These are phyloP conservation scores for Balakata baccata DNA, from an alignment of 345 rosid species.

Conservation along the genomic window DNA sequence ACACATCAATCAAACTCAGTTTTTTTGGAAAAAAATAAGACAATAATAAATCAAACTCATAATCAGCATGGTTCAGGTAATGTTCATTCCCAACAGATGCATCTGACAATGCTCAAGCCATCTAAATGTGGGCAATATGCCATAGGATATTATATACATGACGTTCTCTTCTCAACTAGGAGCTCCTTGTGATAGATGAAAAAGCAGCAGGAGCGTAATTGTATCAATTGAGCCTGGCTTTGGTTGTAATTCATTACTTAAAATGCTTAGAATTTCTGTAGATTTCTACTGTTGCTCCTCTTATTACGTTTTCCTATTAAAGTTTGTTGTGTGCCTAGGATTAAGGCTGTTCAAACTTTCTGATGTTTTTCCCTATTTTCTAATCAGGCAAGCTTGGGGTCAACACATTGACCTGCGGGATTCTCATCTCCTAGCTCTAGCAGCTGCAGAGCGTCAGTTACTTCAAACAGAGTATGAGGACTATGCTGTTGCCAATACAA, in stretches of 20 bases:
- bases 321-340: background rate
- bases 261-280: background rate
- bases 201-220: background rate
- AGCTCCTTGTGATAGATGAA: background rate
- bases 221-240: background rate
- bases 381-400: slow-evolving; percentile 60
- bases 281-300: background rate
- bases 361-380: background rate
- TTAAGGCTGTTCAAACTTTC: background rate
- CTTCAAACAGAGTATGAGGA: slow-evolving; percentile 55
- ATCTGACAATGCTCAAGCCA: no score
- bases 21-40: no score
- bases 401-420: slow-evolving; percentile 46
- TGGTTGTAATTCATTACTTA: background rate
- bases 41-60: no score
- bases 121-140: no score
- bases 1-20: no score
- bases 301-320: background rate
- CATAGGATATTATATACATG: no score
- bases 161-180: background rate
- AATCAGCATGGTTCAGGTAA: no score
- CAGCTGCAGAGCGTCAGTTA: slow-evolving; percentile 52
- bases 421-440: slow-evolving; percentile 54
- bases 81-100: no score
- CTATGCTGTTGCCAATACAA: slow-evolving; percentile 43